phyloP scores from a whole-genome alignment of 225 moss, liverwort and hornwort genomes.

The Polytrichum commune region DNA sequence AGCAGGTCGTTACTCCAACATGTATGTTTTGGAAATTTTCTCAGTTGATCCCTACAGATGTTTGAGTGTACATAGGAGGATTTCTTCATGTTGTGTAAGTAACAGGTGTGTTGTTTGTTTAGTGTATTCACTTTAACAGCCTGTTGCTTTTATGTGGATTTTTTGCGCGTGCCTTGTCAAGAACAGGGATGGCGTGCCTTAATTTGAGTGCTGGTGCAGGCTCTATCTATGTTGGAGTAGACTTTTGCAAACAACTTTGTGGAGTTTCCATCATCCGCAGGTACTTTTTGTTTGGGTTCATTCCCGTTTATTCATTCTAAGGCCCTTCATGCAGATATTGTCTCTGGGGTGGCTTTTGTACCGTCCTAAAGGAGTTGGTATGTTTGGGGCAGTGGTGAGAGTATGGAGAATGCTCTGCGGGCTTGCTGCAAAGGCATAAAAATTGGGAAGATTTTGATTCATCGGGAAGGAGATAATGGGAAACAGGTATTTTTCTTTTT shows the following conservation, averaged over 20 bases:
- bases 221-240: constrained; percentile 88
- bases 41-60: no score
- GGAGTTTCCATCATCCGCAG: constrained; percentile 95
- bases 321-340: no score
- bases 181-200: not conserved
- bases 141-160: no score
- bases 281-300: constrained; percentile 11
- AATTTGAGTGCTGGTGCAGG: constrained; percentile 23
- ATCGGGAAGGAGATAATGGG: constrained; percentile 81
- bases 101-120: no score
- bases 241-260: constrained; percentile 98
- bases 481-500: constrained; percentile 30
- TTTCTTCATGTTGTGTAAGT: no score
- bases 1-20: constrained; percentile 91
- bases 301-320: no score
- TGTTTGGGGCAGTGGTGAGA: constrained; percentile 53
- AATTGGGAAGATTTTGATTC: constrained; percentile 80
- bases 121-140: no score
- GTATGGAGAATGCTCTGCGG: constrained; percentile 79
- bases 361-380: not conserved
- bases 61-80: no score
- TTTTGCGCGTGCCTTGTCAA: no score
- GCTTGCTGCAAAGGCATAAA: constrained; percentile 85
- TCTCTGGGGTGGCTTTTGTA: no score
- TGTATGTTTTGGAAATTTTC: constrained; percentile 15